phyloP scores from a whole-genome alignment of 176 grass and related monocot species.

The Avena insularis region DNA sequence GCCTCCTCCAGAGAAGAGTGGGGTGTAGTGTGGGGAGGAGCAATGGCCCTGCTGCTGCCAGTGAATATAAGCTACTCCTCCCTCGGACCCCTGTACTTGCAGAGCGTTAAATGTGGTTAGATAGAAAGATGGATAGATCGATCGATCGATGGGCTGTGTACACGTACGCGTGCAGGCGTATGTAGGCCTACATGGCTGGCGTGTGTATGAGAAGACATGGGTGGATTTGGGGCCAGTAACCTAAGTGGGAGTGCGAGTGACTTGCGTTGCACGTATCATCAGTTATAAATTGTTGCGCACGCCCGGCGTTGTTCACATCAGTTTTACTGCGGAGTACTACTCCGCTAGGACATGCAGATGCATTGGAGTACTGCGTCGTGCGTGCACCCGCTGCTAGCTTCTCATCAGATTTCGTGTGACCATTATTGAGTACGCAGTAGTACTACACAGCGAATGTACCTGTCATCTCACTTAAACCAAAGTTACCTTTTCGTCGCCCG shows the following conservation, averaged over 20 bases:
- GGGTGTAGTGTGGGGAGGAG: conserved; percentile 36
- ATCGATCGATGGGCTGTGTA: neutral
- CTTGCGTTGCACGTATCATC: conserved; percentile 46
- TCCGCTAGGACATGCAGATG: neutral
- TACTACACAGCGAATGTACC: neutral
- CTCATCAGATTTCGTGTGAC: neutral
- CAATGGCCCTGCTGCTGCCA: conserved; percentile 23
- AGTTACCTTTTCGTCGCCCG: neutral
- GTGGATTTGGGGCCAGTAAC: neutral
- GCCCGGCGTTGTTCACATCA: conserved; percentile 15
- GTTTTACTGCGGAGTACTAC: neutral
- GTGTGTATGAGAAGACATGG: neutral
- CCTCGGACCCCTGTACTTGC: conserved; percentile 14
- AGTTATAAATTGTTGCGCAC: neutral
- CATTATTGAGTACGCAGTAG: neutral
- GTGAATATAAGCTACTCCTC: conserved; percentile 63
- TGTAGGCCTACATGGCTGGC: neutral
- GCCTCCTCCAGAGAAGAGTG: conserved; percentile 16
- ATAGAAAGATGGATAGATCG: conserved; percentile 2
- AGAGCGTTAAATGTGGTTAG: conserved; percentile 50
- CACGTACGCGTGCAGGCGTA: neutral
- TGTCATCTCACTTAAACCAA: neutral
- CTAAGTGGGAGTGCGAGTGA: conserved; percentile 41
- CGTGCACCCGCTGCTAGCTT: conserved; percentile 1
- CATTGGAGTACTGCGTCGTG: neutral